A percentile compares a stretch with the other conserved stretches of the same genome.
These are phyloP conservation scores for Teratosphaeria pseudoeucalypti DNA, from an alignment of 2,329 filamentous ascomycete species.

Conservation along the genomic window DNA sequence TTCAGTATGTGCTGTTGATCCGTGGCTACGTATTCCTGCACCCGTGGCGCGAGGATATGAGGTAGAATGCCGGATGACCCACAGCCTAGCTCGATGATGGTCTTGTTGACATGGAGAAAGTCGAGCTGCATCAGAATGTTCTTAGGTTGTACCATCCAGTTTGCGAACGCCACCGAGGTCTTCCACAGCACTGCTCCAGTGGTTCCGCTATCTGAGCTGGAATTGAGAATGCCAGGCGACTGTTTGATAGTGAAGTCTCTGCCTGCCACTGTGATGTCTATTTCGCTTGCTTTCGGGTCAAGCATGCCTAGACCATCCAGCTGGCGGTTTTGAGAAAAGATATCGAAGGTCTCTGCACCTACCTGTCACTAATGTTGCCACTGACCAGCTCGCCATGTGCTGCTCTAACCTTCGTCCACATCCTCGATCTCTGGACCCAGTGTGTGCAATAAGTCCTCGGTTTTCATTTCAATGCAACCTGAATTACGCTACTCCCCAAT, in stretches of 20 bases:
- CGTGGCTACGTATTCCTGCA: conserved; percentile 63
- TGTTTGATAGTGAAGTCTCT: conserved; percentile 69
- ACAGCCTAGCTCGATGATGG: conserved; percentile 74
- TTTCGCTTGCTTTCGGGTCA: conserved; percentile 53
- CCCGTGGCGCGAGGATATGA: conserved; percentile 51
- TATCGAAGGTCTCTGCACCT: conserved; percentile 66
- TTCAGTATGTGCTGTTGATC: conserved; percentile 80
- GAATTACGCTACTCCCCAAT: neutral
- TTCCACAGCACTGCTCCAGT: conserved; percentile 83
- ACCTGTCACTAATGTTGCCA: neutral
- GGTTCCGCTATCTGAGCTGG: conserved; percentile 60
- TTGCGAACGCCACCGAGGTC: conserved; percentile 71
- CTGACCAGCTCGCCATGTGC: neutral
- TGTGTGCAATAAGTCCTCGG: neutral
- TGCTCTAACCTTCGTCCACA: conserved; percentile 6
- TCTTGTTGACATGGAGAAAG: conserved; percentile 45
- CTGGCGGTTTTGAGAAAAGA: conserved; percentile 66
- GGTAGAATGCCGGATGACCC: conserved; percentile 76
- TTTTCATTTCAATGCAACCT: neutral
- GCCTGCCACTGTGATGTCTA: conserved; percentile 48
- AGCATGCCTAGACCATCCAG: conserved; percentile 77
- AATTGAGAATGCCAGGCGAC: conserved; percentile 71
- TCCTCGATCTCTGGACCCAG: conserved; percentile 5
- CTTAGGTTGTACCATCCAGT: conserved; percentile 58
- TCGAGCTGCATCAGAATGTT: conserved; percentile 53